These are phyloP conservation scores for Meyerozyma guilliermondii DNA, from an alignment of 1,139 yeast genomes.

Conservation along the genomic window DNA sequence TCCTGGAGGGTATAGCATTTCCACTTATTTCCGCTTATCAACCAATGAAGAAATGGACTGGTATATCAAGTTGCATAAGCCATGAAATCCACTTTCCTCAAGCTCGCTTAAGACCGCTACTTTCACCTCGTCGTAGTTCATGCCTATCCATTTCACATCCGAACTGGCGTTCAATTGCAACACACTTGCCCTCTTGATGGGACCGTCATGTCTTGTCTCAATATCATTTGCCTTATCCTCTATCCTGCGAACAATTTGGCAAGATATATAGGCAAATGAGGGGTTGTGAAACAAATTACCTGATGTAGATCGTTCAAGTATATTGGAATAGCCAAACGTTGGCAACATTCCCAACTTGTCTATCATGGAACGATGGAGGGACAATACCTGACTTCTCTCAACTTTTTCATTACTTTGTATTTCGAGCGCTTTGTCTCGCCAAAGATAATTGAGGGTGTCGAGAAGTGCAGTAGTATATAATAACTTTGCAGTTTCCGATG, in stretches of 20 bases:
- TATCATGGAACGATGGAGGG: not conserved
- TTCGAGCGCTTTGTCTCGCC: constrained; percentile 12
- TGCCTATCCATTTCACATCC: constrained; percentile 21
- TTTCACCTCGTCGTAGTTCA: constrained; percentile 34
- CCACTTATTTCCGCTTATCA: constrained; percentile 11
- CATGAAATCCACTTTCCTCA: constrained; percentile 32
- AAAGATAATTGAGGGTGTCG: constrained; percentile 11
- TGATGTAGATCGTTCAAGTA: constrained; percentile 19
- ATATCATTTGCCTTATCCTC: constrained; percentile 37
- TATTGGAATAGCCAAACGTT: not conserved
- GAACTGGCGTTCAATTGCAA: constrained; percentile 14
- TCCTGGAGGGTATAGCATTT: not conserved
- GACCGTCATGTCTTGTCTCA: constrained; percentile 39
- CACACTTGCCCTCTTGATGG: constrained; percentile 33
- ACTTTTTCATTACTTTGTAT: not conserved
- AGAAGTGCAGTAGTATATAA: constrained; percentile 6
- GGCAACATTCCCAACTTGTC: not conserved
- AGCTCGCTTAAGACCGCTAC: constrained; percentile 31
- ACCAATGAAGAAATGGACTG: constrained; percentile 41
- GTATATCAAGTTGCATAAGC: constrained; percentile 41
- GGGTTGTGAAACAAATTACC: constrained; percentile 56
- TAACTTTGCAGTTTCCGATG: not conserved
- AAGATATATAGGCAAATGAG: constrained; percentile 43
- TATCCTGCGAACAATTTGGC: constrained; percentile 39
- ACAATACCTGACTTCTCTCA: not conserved